Base-by-base conservation (phyloP, 371 early-diverging fungal genomes). In the Mucor circinelloides region DNA sequence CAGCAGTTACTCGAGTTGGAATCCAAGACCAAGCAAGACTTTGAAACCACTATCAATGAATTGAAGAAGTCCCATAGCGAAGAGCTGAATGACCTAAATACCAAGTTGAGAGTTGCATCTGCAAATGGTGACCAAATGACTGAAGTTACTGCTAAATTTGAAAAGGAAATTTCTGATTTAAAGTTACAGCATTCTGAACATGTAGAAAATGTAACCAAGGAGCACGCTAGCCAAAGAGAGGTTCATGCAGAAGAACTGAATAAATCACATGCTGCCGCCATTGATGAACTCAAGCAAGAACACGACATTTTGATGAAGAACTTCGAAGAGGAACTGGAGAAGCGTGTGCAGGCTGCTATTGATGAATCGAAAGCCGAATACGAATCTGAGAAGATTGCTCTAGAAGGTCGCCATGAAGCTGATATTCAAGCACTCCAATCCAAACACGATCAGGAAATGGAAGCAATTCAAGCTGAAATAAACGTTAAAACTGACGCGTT, bases 161-260 rank as follows among this genome's bases (percentile, higher is more conserved):
- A 69, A 60, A 50, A 63, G 50, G 60, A 60, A 21, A 69, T 69
- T 23, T 9, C 28, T n/a, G 46, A 70, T 3, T 55, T 80, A 27
- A 72, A 74, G 56, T 63, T 75, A 7, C 25, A 61, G 17, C 80
- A 80, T 66, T 58, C 67, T 28, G 38, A 64, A 54, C 75, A 71
- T 15, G 12, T 76, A 17, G 59, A 58, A 15, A 44, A 64, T 32
- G 42, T 73, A 2, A 23, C 59, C 10, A 28, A 67, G 17, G 67
- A 64, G n/a, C 67, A 74, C 32, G 67, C 46, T 27, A 64, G 68
- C 9, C 30, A 74, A 73, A 57, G 48, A 38, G 40, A 55, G 31
- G 21, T 25, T 3, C 54, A 36, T 50, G 25, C 40, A 34, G 21
- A 60, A n/a, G 64, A 64, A 30, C 6, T 64, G 8, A 15, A 63